Base-by-base conservation (phyloP, 2,329 filamentous ascomycete genomes). In the Talaromyces sp. region DNA sequence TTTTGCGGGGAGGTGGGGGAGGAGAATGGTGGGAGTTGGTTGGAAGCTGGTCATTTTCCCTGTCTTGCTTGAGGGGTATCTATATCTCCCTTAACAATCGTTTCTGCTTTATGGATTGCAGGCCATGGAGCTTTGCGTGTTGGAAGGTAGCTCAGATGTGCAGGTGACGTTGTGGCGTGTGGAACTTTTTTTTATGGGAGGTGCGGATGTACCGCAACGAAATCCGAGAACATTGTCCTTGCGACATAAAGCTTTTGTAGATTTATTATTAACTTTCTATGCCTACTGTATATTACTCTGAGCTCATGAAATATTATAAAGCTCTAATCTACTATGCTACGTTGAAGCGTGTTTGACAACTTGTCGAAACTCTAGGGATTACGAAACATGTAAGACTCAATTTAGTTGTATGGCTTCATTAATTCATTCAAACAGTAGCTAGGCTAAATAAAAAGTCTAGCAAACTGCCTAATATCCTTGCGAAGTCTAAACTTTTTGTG, bases 1-100 rank as follows among this genome's bases (percentile, higher is more conserved):
- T 65, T 77, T 77, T 3, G 78, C 71, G 22, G 80, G 80, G 39
- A 82, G 75, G 47, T 73, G 59, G 33, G 75, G 73, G 65, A 81
- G 70, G 33, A 82, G 72, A 61, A 82, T 68, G 8, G 77, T 77
- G 42, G 73, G 75, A n/a, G 75, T 72, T 10, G 74, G 73, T 22
- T 39, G 61, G 66, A 66, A 42, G 68, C 64, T 59, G 28, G 57
- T 9, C 57, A 63, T 63, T 42, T 39, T 39, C 36, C 28, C 58
- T 53, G 36, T n/a, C 15, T 10, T n/a, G 28, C 22, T 32, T 33
- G 30, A 32, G 55, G 10, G 49, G 11, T 28, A 7, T 9, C 1
- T 44, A 44, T 44, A 9, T 13, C 8, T 32, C 52, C 27, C 19
- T 19, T 42, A 36, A 7, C n/a, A 1, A 17, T 10, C 4, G 1